Percentiles rank a stretch among this genome's conserved stretches.
Conservation (phyloP, 371 early-diverging fungal species). For the Parasitella parasitica region DNA sequence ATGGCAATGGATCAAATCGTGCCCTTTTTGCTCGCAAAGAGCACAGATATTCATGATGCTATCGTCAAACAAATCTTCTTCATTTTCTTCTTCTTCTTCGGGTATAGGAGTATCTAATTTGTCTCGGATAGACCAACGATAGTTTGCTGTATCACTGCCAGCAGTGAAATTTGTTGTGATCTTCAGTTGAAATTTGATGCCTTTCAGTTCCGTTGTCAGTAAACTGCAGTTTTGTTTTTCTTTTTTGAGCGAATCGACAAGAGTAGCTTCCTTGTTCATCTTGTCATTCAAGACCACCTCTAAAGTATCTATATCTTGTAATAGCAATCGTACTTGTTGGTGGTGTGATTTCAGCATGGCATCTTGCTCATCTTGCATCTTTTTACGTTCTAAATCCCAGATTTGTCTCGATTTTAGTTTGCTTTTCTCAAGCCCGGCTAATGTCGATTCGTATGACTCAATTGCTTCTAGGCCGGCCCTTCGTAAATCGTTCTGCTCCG, state of each 20-base stretch:
- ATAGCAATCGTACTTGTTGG: constrained; percentile 1
- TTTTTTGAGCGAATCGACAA: neutral
- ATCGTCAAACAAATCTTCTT: constrained; percentile 1
- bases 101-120: constrained; percentile 22
- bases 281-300: constrained; percentile 19
- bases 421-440: neutral
- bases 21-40: constrained; percentile 20
- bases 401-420: constrained; percentile 1
- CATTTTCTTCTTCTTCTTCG: constrained; percentile 12
- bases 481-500: constrained; percentile 16
- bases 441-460: constrained; percentile 8
- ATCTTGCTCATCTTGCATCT: neutral
- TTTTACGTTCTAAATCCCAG: constrained; percentile 4
- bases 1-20: constrained; percentile 20
- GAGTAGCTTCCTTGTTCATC: constrained; percentile 8
- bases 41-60: neutral
- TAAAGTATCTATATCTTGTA: constrained; percentile 14
- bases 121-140: neutral
- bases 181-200: constrained; percentile 9
- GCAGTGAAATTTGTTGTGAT: neutral
- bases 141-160: neutral
- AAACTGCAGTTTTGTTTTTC: constrained; percentile 7
- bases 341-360: constrained; percentile 2
- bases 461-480: constrained; percentile 21
- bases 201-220: constrained; percentile 11